Percentiles rank a stretch among this genome's conserved stretches.
These are phyloP conservation scores for Cunninghamia lanceolata DNA, from an alignment of 75 land plant genomes.

Conservation along the genomic window DNA sequence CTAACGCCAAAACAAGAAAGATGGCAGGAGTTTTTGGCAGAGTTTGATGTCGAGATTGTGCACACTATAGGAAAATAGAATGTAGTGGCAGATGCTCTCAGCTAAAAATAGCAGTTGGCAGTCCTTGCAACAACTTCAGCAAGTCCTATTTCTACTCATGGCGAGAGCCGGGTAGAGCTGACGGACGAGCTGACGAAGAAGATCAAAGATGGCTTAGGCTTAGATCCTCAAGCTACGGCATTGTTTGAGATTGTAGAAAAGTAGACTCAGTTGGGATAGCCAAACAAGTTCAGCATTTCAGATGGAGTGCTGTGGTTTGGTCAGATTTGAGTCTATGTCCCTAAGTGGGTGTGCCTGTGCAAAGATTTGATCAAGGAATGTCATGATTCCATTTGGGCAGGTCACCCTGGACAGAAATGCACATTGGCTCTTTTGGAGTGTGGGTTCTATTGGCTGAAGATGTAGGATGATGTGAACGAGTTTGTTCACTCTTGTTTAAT, in stretches of 20 bases:
- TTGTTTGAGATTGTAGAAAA: not conserved
- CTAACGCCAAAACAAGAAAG: conserved; percentile 1
- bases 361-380: not conserved
- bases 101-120: not conserved
- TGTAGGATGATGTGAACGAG: too few species aligned
- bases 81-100: not conserved
- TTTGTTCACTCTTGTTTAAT: too few species aligned
- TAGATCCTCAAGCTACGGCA: not conserved
- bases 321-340: not conserved
- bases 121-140: not conserved
- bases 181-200: too few species aligned
- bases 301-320: not conserved
- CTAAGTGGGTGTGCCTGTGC: not conserved
- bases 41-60: conserved; percentile 7
- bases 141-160: not conserved
- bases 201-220: too few species aligned
- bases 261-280: not conserved
- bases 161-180: too few species aligned
- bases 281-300: not conserved
- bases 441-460: too few species aligned
- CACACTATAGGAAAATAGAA: not conserved
- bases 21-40: conserved; percentile 16
- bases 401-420: not conserved
- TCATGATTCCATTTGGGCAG: not conserved
- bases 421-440: not conserved